These are phyloP conservation scores for Plenodomus lindquistii DNA, from an alignment of 2,329 filamentous ascomycete species.

Conservation along the genomic window DNA sequence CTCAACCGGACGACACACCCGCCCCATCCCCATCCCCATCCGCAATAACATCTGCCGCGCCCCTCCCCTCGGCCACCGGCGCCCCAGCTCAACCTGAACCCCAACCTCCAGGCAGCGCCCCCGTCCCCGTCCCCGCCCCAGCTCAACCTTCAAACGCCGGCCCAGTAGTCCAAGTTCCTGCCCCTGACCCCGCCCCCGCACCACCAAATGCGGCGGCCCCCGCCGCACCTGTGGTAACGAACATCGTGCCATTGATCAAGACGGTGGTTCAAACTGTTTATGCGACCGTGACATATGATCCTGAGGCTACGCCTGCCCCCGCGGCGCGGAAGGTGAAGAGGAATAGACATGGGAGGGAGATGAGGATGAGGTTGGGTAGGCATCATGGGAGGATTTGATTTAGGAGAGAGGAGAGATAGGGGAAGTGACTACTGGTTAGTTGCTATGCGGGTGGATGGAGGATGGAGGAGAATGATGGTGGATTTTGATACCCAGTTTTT, in stretches of 20 bases:
- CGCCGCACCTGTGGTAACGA: slow-evolving; percentile 4
- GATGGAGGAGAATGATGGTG: too few species aligned
- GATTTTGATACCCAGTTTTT: too few species aligned
- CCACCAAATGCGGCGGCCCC: slow-evolving; percentile 3
- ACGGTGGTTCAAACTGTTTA: slow-evolving; percentile 22
- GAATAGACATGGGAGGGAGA: too few species aligned
- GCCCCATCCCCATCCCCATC: background rate
- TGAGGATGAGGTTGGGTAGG: too few species aligned
- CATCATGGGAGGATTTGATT: too few species aligned
- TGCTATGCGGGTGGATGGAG: too few species aligned
- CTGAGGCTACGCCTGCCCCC: slow-evolving; percentile 12
- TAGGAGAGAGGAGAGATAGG: too few species aligned
- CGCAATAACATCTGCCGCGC: slow-evolving; percentile 5
- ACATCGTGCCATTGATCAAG: slow-evolving; percentile 5
- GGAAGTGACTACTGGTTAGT: too few species aligned
- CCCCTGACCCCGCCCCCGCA: slow-evolving; percentile 7
- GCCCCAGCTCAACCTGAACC: slow-evolving; percentile 3
- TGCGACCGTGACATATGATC: slow-evolving; percentile 13
- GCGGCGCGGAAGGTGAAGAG: slow-evolving; percentile 11
- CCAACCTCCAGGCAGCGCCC: slow-evolving; percentile 3
- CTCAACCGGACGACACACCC: slow-evolving; percentile 1
- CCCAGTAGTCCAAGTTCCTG: slow-evolving; percentile 1
- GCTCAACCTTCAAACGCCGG: slow-evolving; percentile 5
- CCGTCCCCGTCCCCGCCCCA: slow-evolving; percentile 6
- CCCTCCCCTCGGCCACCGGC: slow-evolving; percentile 4